Evolutionary conservation across 257 asterid genomes (phyloP), one percentile per base, ranked within the genome.

Genomic region (Cordia subcordata): DNA sequence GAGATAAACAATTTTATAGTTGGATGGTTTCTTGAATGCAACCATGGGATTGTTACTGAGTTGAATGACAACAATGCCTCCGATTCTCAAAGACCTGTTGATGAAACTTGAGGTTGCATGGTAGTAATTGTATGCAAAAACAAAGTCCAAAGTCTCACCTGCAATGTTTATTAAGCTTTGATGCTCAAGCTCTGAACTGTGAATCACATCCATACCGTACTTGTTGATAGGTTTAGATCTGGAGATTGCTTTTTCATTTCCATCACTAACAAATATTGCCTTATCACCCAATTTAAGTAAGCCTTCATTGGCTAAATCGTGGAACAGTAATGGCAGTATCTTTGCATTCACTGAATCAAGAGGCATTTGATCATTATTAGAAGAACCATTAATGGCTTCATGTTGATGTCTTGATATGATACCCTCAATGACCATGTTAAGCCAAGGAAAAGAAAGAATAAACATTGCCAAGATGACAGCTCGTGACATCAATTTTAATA

Each of bases 281-380:
- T 44, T 58, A 8, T 76, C 75, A 17, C 75, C 77, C 42, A 50
- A 57, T 64, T 66, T 76, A 55, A 81, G 16, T 9, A 81, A 72
- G 40, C 82, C 88, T 53, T 78, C 76, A 17, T 68, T 78, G 23
- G 71, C 68, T 67, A 81, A 63, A 72, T 81, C 80, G 45, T n/a
- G 78, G 52, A 69, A 63, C 17, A 73, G 27, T 13, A 38, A 27
- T 1, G 76, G 72, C 20, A 75, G 55, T 0, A 59, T 11, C 40
- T 54, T 57, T 5, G 20, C 13, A 0, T 64, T 21, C 2, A 49
- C 13, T 11, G 65, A 42, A 77, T 55, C 60, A 37, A 8, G 32
- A 20, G 22, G 40, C 20, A 53, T 45, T n/a, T n/a, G 40, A 38
- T 32, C 37, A 47, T 44, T 64, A 4, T 18, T 32, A 0, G 49